Evolutionary conservation across 2,329 filamentous ascomycete genomes (phyloP), one percentile per base, ranked within the genome.

Genomic region (Akanthomyces dipterigenus): DNA sequence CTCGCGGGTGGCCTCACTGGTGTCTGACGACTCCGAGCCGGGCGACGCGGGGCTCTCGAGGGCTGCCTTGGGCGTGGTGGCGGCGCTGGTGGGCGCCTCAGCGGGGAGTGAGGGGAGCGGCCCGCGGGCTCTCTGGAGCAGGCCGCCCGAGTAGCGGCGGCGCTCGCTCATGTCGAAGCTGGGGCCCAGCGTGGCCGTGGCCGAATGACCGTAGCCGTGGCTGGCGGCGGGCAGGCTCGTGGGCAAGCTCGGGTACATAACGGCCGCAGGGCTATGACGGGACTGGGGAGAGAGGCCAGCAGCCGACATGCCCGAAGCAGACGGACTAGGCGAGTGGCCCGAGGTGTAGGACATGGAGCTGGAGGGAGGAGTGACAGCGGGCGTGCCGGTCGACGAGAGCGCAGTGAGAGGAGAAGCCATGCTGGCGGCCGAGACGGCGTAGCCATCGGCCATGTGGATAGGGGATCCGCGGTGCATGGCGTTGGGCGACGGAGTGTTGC

Each of bases 321-420:
- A 90, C 31, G 87, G 85, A 65, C 80, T 83, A 2, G 89, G 89
- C 7, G 89, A 93, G 71, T 92, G 88, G 53, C 87, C 87, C 12
- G 89, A 91, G 43, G 85, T 87, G 76, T 92, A 92, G 0, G 89
- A 92, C 70, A 91, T 81, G 60, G 86, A 83, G 72, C 87, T 90
- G 12, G 88, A 90, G 0, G 89, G 87, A 8, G 89, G 90, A 3
- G 89, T 93, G 65, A 91, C 81, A 11, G 88, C 89, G 11, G 90
- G 89, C 16, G 89, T 93, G 64, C 89, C 88, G 45, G 82, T 82
- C 24, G 84, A 86, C 45, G 83, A 82, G 51, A 84, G 76, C 18
- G 80, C 80, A 34, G 80, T 82, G 66, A 85, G 69, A 22, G 86
- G 86, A 28, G 86, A 88, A 34, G 83, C 82, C 73, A 86, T 81